phyloP scores from a whole-genome alignment of 129 eudicot species.

The Flaveria brownii region DNA sequence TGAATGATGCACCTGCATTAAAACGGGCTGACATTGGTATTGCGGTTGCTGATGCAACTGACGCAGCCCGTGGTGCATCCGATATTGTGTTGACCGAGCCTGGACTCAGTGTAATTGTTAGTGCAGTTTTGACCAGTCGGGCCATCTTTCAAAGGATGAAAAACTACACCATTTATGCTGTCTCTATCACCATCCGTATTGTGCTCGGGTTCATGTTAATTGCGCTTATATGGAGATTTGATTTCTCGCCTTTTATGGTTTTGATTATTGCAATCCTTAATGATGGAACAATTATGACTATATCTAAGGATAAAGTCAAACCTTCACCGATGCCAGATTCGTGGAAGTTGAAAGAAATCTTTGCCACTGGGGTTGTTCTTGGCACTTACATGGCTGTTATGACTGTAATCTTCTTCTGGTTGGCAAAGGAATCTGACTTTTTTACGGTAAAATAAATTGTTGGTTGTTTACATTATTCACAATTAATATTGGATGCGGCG shows the following conservation, averaged over 20 bases:
- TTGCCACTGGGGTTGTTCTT: slow-evolving; percentile 86
- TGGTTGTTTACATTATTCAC: not conserved
- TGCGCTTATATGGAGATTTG: slow-evolving; percentile 84
- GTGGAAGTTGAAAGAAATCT: slow-evolving; percentile 83
- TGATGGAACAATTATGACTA: slow-evolving; percentile 95
- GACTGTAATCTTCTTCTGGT: slow-evolving; percentile 88
- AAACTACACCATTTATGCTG: slow-evolving; percentile 91
- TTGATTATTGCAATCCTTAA: slow-evolving; percentile 81
- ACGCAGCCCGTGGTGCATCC: slow-evolving; percentile 88
- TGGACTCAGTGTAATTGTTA: slow-evolving; percentile 76
- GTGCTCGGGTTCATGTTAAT: slow-evolving; percentile 84
- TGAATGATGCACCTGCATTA: slow-evolving; percentile 87
- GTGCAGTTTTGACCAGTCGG: slow-evolving; percentile 81
- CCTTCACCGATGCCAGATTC: slow-evolving; percentile 90
- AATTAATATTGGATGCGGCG: not conserved
- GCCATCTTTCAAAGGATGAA: slow-evolving; percentile 97
- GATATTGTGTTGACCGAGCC: slow-evolving; percentile 92
- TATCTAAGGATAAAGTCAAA: slow-evolving; percentile 80
- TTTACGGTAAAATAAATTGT: slow-evolving; percentile 46
- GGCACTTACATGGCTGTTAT: slow-evolving; percentile 80
- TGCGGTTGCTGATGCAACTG: slow-evolving; percentile 94
- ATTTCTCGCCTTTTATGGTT: slow-evolving; percentile 95
- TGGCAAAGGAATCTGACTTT: slow-evolving; percentile 62
- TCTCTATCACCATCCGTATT: slow-evolving; percentile 85
- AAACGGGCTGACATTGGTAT: slow-evolving; percentile 92